Conservation (phyloP, 2,329 filamentous ascomycete genomes). For the Stagonosporopsis vannaccii region DNA sequence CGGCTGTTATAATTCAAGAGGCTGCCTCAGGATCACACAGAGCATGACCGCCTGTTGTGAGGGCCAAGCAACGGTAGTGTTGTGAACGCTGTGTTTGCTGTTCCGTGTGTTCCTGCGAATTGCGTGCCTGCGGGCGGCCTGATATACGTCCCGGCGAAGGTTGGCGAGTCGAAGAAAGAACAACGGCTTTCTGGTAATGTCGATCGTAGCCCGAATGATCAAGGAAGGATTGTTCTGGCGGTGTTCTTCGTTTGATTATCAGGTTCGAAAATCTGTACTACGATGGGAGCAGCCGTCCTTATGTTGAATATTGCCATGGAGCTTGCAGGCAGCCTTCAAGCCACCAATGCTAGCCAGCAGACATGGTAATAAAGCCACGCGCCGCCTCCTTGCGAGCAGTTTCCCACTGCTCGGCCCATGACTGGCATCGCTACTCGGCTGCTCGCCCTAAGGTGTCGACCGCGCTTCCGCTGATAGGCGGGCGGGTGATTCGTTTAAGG, state of each 20-base stretch:
- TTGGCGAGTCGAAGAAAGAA: conserved; percentile 20
- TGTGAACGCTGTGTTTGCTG: conserved; percentile 6
- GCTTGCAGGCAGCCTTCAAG: conserved; percentile 33
- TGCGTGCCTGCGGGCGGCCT: conserved; percentile 8
- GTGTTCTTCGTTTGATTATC: conserved; percentile 24
- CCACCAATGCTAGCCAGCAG: conserved; percentile 27
- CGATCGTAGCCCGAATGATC: conserved; percentile 32
- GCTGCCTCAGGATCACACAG: conserved; percentile 19
- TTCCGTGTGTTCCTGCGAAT: conserved; percentile 8
- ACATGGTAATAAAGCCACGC: conserved; percentile 40
- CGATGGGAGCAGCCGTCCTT: conserved; percentile 36
- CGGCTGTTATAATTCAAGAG: conserved; percentile 29
- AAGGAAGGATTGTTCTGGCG: conserved; percentile 19
- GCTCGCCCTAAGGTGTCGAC: conserved; percentile 8
- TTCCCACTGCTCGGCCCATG: conserved; percentile 27
- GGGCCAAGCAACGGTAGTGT: not conserved
- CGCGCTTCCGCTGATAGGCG: conserved; percentile 25
- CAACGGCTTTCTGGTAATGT: conserved; percentile 22
- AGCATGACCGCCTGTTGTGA: conserved; percentile 29
- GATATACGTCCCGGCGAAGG: conserved; percentile 17
- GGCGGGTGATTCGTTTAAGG: conserved; percentile 14
- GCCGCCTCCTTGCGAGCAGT: conserved; percentile 27
- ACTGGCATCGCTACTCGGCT: conserved; percentile 25
- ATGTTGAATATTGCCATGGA: conserved; percentile 36
- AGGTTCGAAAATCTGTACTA: conserved; percentile 26